Evolutionary conservation across 1,139 yeast genomes (phyloP).

Genomic region (Geotrichum siamense): DNA sequence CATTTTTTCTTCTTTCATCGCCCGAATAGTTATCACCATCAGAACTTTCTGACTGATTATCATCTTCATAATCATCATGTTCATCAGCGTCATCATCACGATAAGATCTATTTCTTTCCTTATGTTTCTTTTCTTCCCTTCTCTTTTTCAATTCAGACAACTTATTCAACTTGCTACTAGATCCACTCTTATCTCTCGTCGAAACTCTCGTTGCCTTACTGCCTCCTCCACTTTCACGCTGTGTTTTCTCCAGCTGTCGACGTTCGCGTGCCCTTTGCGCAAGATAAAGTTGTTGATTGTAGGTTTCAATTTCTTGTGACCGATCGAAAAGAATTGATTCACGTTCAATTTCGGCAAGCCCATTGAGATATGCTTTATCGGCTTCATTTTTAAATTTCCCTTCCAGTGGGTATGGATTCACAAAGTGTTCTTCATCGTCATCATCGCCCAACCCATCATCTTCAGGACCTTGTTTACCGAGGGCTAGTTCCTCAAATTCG

Average conservation of each 20-base stretch:
- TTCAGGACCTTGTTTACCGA: conserved; percentile 19
- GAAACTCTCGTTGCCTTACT: conserved; percentile 23
- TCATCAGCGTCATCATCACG: conserved; percentile 24
- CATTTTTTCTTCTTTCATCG: conserved; percentile 34
- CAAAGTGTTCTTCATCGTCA: conserved; percentile 41
- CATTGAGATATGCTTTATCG: conserved; percentile 60
- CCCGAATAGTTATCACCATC: conserved; percentile 25
- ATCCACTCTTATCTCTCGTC: conserved; percentile 28
- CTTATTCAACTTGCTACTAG: conserved; percentile 47
- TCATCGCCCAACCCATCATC: conserved; percentile 34
- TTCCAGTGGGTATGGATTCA: conserved; percentile 85
- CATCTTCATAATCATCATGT: conserved; percentile 28
- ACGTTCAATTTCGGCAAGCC: conserved; percentile 84
- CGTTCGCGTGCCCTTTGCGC: conserved; percentile 70
- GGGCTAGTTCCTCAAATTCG: conserved; percentile 35
- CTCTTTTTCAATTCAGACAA: conserved; percentile 80
- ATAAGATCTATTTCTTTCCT: conserved; percentile 23
- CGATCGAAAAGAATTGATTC: conserved; percentile 89
- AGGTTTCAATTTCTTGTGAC: conserved; percentile 82
- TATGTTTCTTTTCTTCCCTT: conserved; percentile 53
- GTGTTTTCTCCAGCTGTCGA: conserved; percentile 38
- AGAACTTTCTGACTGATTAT: conserved; percentile 12
- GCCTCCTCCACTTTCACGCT: conserved; percentile 30
- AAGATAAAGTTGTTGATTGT: conserved; percentile 71
- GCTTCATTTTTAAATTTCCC: conserved; percentile 81